Evolutionary conservation across 2,329 filamentous ascomycete genomes (phyloP).

Genomic region (Exophiala lecanii-corni): DNA sequence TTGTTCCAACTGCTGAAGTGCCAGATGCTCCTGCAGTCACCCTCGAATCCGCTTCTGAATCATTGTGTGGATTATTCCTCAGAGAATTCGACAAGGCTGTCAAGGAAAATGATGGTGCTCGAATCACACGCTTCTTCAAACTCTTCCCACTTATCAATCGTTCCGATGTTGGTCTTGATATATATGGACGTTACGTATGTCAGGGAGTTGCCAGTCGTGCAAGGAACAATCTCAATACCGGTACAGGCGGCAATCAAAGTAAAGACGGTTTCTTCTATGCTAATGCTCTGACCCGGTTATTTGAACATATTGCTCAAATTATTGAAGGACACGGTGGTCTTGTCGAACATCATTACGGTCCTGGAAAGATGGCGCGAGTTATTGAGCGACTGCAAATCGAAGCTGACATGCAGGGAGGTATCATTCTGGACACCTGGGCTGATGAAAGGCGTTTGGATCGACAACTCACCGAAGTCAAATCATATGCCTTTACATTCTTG

Average conservation of each 20-base stretch:
- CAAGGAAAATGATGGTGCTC: conserved; percentile 76
- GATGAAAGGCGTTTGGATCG: conserved; percentile 82
- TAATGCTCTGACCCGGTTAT: conserved; percentile 81
- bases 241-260: conserved; percentile 52
- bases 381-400: conserved; percentile 91
- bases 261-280: conserved; percentile 88
- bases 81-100: conserved; percentile 93
- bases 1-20: conserved; percentile 93
- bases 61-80: conserved; percentile 82
- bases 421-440: conserved; percentile 90
- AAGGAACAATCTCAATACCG: conserved; percentile 71
- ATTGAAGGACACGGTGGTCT: conserved; percentile 86
- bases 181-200: conserved; percentile 94
- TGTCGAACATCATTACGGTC: conserved; percentile 89
- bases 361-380: conserved; percentile 88
- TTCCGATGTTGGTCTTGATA: conserved; percentile 82
- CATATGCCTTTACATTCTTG: conserved; percentile 94
- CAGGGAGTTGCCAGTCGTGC: conserved; percentile 86
- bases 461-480: conserved; percentile 90
- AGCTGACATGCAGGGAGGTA: conserved; percentile 92
- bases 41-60: conserved; percentile 80
- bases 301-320: conserved; percentile 96
- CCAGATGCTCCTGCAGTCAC: conserved; percentile 87
- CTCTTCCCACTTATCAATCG: conserved; percentile 90
- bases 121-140: conserved; percentile 96